Evolutionary conservation across 2,329 filamentous ascomycete species (phyloP), one percentile per base, ranked within the genome.

Genomic region (Pestalotiopsis fici): DNA sequence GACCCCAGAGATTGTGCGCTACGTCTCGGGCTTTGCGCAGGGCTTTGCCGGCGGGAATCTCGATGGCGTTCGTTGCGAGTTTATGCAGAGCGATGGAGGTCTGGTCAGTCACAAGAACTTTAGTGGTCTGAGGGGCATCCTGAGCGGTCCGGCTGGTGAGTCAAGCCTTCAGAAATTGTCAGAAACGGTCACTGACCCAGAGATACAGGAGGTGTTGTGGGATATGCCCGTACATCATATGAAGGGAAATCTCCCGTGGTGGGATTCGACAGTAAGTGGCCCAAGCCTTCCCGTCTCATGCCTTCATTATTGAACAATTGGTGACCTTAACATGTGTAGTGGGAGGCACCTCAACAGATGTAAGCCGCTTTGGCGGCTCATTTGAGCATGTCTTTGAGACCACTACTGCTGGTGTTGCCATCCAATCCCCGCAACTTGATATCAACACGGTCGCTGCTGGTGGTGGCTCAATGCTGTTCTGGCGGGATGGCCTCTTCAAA

Each of bases 401-500:
- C 0, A 93, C 91, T 0, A 94, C 91, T 0, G 92, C 92, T 0
- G 92, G 92, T n/a, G 89, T 94, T 2, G 90, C 91, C 2, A 93
- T 94, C 15, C 92, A 94, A 70, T 91, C 89, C 1, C 92, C 92
- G 0, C 92, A 94, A 74, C 85, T 94, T 1, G 92, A 95, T 72
- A 94, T 95, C 75, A 93, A 93, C 76, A 95, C 92, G 1, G 91
- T 94, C 3, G 91, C 91, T 28, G 91, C 91, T 6, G 91, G 91
- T 37, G 91, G 91, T 68, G 90, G 90, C 18, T 91, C 88, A 0
- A 83, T 88, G n/a, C 80, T 94, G 0, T 90, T 90, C 74, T 93
- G 89, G 85, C 87, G 86, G 67, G 92, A 93, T 67, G 91, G 91
- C 0, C 81, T 94, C 2, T 93, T 93, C 70, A 87, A 90, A 2